Percentiles rank a stretch among this genome's conserved stretches.
phyloP scores from a whole-genome alignment of 805 yeast genomes.

The Nakazawaea wickerhamii region DNA sequence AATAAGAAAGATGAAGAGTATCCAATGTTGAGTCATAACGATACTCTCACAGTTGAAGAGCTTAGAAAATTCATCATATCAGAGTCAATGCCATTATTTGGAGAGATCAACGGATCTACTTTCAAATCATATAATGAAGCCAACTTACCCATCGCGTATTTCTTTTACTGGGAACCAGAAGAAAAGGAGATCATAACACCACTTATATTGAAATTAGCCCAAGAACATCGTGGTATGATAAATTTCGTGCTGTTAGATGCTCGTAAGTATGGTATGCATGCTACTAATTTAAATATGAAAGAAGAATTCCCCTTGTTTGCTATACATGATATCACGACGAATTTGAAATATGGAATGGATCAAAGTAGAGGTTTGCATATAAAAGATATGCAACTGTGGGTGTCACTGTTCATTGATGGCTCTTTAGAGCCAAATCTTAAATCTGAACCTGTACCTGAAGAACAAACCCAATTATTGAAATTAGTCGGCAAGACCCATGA shows the following conservation, averaged over 20 bases:
- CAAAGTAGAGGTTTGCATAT: constrained; percentile 52
- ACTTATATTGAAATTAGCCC: constrained; percentile 58
- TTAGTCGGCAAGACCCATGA: constrained; percentile 84
- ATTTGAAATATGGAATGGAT: constrained; percentile 71
- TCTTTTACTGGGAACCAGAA: constrained; percentile 68
- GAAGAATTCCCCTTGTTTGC: constrained; percentile 87
- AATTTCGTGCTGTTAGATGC: constrained; percentile 91
- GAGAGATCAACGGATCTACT: constrained; percentile 79
- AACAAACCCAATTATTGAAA: constrained; percentile 52
- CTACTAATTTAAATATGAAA: constrained; percentile 75
- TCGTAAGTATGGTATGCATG: constrained; percentile 74
- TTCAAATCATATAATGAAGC: constrained; percentile 69
- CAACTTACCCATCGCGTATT: constrained; percentile 77
- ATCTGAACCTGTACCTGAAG: constrained; percentile 73
- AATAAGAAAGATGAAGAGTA: constrained; percentile 28
- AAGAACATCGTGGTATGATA: constrained; percentile 68
- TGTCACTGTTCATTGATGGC: constrained; percentile 60
- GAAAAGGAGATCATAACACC: constrained; percentile 54
- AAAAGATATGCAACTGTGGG: constrained; percentile 60
- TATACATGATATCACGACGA: constrained; percentile 63
- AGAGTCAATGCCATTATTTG: constrained; percentile 78
- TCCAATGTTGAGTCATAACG: constrained; percentile 54
- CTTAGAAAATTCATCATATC: constrained; percentile 44
- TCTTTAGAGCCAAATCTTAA: constrained; percentile 66
- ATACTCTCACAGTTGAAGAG: constrained; percentile 32